Percentiles rank a stretch among this genome's conserved stretches.
Conservation (phyloP, 768 basidiomycete genomes). For the Exidia glandulosa region DNA sequence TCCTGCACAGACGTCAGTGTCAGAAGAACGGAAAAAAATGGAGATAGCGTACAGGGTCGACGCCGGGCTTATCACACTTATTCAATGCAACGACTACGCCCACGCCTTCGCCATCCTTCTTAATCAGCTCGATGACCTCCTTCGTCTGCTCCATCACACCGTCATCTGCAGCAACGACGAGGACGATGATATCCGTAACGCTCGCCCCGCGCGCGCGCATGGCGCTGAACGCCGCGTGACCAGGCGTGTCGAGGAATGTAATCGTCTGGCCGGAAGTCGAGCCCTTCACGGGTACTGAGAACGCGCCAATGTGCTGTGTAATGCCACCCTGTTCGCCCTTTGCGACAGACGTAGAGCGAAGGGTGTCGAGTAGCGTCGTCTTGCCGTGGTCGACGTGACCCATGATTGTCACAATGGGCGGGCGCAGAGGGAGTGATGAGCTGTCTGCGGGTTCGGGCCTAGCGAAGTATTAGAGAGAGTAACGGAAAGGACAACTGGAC, state of each 20-base stretch:
- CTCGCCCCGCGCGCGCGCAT: constrained; percentile 93
- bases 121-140: constrained; percentile 86
- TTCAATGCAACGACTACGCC: constrained; percentile 96
- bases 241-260: constrained; percentile 96
- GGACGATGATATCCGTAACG: constrained; percentile 88
- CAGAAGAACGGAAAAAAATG: not conserved
- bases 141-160: constrained; percentile 97
- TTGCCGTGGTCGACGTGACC: constrained; percentile 97
- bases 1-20: constrained; percentile 35
- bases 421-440: constrained; percentile 50
- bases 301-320: constrained; percentile 98
- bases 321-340: constrained; percentile 95
- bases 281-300: constrained; percentile 71
- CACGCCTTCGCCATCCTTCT: constrained; percentile 56
- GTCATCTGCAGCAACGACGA: constrained; percentile 96
- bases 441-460: constrained; percentile 47
- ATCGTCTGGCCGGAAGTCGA: constrained; percentile 46
- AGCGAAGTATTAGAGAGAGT: constrained; percentile 9
- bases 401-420: constrained; percentile 90
- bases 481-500: too few species aligned
- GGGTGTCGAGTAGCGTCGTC: constrained; percentile 84
- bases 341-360: constrained; percentile 89
- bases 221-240: constrained; percentile 95
- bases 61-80: constrained; percentile 87
- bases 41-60: constrained; percentile 51